Evolutionary conservation across 2,329 filamentous ascomycete genomes (phyloP), one percentile per base, ranked within the genome.

Genomic region (Helotiales sp.): DNA sequence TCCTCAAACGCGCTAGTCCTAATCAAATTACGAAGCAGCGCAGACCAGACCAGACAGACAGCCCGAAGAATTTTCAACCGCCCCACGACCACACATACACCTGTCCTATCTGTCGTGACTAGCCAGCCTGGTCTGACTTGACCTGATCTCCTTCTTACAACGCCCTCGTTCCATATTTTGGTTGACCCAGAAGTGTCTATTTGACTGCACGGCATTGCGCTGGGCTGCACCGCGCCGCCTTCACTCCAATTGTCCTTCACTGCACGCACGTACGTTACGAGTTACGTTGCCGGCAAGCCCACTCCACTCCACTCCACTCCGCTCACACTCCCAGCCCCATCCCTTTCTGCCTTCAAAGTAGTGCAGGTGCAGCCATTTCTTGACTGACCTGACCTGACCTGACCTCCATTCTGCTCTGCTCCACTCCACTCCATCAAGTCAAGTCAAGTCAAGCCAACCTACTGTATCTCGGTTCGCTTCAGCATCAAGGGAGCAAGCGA

Each of bases 401-500:
- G n/a, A 37, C 47, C 47, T 40, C 10, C 47, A 10, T 26, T 40
- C 37, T n/a, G n/a, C n/a, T 15, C 45, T 34, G 24, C 45, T 37
- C 30, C 45, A 22, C n/a, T 26, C 32, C 20, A 20, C 49, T 24
- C 60, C 45, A 26, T 52, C 60, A n/a, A 50, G 26, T 62, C 45
- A n/a, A 28, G 10, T 37, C 55, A n/a, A 43, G 17, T 17, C 40
- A 6, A 43, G 17, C 37, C 37, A 40, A 7, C 34, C 20, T 45
- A 45, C 40, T 45, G 17, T 45, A 45, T 45, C 40, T 60, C 57
- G 57, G 24, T 60, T 60, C 55, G 55, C 55, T 58, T 58, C 55
- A 58, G 55, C 55, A 43, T 58, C 55, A 58, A 58, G 55, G 37
- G 55, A 58, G 30, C 54, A 45, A 63, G 49, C 47, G 26, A 43